Evolutionary conservation across 352 stramenopile species (phyloP).

Genomic region (Pythium plurisporium): DNA sequence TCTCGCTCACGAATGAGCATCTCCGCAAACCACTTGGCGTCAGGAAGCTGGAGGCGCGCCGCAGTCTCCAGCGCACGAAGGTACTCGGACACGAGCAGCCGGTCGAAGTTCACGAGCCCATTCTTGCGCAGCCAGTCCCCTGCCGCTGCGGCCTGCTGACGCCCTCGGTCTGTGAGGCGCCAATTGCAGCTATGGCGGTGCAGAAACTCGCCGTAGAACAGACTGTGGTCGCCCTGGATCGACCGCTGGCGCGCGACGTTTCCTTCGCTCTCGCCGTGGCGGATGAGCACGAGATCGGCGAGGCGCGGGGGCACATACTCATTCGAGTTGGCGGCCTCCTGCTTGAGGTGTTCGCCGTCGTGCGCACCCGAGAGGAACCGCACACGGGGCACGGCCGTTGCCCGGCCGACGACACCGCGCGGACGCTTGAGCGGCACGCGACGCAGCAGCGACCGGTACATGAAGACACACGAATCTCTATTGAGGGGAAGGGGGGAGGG

Average conservation of each 20-base stretch:
- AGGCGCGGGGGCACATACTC: conserved; percentile 48
- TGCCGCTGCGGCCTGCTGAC: conserved; percentile 61
- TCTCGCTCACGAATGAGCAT: conserved; percentile 87
- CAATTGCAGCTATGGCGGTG: conserved; percentile 87
- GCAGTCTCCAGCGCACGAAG: conserved; percentile 84
- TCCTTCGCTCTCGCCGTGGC: conserved; percentile 86
- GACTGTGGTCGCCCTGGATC: conserved; percentile 76
- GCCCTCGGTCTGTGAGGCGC: conserved; percentile 81
- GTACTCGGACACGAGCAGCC: conserved; percentile 86
- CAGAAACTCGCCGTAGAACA: conserved; percentile 86
- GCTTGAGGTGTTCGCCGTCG: conserved; percentile 11
- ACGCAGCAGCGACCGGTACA: conserved; percentile 26
- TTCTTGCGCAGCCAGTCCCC: conserved; percentile 83
- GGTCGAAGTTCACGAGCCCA: conserved; percentile 72
- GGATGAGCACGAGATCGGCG: conserved; percentile 81
- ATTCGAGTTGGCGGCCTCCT: neutral
- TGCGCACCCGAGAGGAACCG: conserved; percentile 15
- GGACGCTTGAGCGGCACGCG: conserved; percentile 22
- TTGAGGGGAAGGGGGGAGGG: neutral
- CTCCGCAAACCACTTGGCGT: conserved; percentile 80
- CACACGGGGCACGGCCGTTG: neutral
- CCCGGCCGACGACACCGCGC: conserved; percentile 3
- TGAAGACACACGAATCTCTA: too few relatives aligned
- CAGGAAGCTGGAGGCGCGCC: conserved; percentile 65
- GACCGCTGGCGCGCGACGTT: conserved; percentile 84